Base-by-base conservation (phyloP, 352 stramenopile genomes). In the Phytophthora pisi region DNA sequence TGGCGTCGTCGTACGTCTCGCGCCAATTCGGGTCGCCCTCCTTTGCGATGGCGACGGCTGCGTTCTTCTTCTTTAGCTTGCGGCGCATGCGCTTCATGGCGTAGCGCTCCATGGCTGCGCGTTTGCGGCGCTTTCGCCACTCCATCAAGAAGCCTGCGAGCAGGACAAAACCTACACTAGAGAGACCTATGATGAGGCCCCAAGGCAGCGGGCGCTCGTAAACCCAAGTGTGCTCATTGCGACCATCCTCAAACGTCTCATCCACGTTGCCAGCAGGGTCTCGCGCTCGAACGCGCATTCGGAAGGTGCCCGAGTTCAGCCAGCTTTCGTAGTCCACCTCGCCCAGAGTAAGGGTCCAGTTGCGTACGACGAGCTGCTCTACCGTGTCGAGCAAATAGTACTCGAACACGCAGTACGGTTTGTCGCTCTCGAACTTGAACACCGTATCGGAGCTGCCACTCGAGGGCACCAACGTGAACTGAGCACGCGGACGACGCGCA, bases 231-330 rank as follows among this genome's bases (percentile, higher is more conserved):
- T 98, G 90, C 60, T 98, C 82, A 75, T 98, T 99, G 0, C 91
- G 76, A 23, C 81, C 70, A 24, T 83, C 74, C 16, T 91, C 88
- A 54, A 96, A 98, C 0, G 49, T 68, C 30, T 70, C 56, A 63
- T 98, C 96, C n/a, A 92, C 86, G 67, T 98, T 98, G n/a, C 94
- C 95, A 46, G 90, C 90, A 0, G 95, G 80, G 52, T 99, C 93
- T 53, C 97, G 63, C 8, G 89, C 88, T 7, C 93, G 81, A 15
- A 98, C 79, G 45, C 93, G 97, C 30, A 99, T 78, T 5, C 82
- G 90, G 61, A 98, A 98, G 64, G 82, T 90, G 13, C 96, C 96
- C 31, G 92, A 90, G 36, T 88, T 70, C 16, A 93, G 64, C 85
- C 85, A 93, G 10, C 60, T 57, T 4, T 58, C 40, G 20, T 83